These are phyloP conservation scores for Leishmania braziliensis DNA, from an alignment of 208 protist genomes.

Conservation along the genomic window DNA sequence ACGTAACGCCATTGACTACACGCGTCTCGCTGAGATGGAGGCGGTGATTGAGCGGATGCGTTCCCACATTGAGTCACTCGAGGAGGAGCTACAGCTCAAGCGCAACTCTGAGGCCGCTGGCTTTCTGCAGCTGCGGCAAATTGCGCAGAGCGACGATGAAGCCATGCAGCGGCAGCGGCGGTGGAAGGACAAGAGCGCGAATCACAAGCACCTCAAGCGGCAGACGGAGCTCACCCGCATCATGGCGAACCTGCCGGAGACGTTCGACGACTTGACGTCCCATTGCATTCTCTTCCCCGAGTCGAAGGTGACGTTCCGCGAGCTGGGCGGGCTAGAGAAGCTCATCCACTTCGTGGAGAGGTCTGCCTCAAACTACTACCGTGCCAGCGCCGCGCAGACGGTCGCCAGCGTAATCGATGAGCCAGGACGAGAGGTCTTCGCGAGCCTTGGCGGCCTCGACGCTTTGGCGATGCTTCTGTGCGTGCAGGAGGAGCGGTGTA, in stretches of 20 bases:
- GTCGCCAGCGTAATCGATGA: conserved; percentile 91
- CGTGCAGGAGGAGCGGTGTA: conserved; percentile 90
- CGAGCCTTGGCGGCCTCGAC: conserved; percentile 66
- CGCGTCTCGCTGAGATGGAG: conserved; percentile 92
- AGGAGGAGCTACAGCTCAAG: conserved; percentile 80
- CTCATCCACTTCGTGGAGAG: conserved; percentile 85
- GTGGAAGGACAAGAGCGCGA: conserved; percentile 17
- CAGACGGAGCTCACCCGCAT: conserved; percentile 89
- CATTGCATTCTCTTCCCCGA: conserved; percentile 90
- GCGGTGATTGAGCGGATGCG: conserved; percentile 93
- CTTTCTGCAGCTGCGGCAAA: conserved; percentile 84
- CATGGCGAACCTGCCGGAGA: conserved; percentile 89
- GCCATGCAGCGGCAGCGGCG: conserved; percentile 13
- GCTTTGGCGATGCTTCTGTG: conserved; percentile 73
- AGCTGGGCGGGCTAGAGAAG: conserved; percentile 81
- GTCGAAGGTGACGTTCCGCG: conserved; percentile 80
- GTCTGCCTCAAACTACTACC: conserved; percentile 83
- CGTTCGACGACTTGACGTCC: conserved; percentile 91
- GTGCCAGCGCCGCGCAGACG: conserved; percentile 85
- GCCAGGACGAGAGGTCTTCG: conserved; percentile 63
- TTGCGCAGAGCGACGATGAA: conserved; percentile 54
- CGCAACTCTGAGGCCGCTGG: conserved; percentile 55
- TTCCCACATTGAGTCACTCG: conserved; percentile 79
- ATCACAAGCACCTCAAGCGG: conserved; percentile 69
- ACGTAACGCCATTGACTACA: conserved; percentile 92